Base-by-base conservation (phyloP, 2,329 filamentous ascomycete species). In the Nemania bipapillata region DNA sequence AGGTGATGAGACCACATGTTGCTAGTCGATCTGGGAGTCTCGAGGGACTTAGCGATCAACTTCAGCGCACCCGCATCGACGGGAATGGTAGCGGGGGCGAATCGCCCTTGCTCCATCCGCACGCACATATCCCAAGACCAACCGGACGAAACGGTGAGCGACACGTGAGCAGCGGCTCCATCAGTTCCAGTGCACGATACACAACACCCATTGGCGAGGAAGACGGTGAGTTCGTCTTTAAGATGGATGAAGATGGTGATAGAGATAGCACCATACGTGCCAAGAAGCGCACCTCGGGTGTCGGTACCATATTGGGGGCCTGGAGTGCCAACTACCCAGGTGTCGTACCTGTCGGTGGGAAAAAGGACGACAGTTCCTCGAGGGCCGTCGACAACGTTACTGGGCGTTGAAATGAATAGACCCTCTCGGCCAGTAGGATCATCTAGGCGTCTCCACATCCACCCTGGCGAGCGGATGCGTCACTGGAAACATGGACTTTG, bases 141-240 rank as follows among this genome's bases (percentile, higher is more conserved):
- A 83, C 82, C 71, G 79, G 81, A 3, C 81, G 84, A 63, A 77
- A 77, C 12, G 81, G 83, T 61, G 87, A 90, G 73, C 83, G 87
- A 55, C 87, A 89, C 76, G 82, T 89, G 40, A 90, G 87, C 73
- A 88, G 84, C 64, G 84, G 84, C 32, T 89, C 87, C 72, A 85
- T 88, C 73, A 83, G 85, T 72, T 87, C 86, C 45, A 86, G 83
- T 45, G 86, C 86, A 22, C 82, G 88, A 17, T 89, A 89, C 76
- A 88, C 88, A 1, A 90, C 87, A 0, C 88, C 88, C 2, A 90
- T 90, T 69, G 88, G 90, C 67, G 88, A 90, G 75, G 88, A 90
- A 73, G 87, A 90, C 63, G 83, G 86, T 3, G 85, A 87, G 28
- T 89, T 90, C 71, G 86, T 90, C 15, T 90, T 90, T 76, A 87